Percentiles rank a stretch among this genome's conserved stretches.
Evolutionary conservation across 495 filamentous ascomycete genomes (phyloP).

Genomic region (Talaromyces wortmannii): DNA sequence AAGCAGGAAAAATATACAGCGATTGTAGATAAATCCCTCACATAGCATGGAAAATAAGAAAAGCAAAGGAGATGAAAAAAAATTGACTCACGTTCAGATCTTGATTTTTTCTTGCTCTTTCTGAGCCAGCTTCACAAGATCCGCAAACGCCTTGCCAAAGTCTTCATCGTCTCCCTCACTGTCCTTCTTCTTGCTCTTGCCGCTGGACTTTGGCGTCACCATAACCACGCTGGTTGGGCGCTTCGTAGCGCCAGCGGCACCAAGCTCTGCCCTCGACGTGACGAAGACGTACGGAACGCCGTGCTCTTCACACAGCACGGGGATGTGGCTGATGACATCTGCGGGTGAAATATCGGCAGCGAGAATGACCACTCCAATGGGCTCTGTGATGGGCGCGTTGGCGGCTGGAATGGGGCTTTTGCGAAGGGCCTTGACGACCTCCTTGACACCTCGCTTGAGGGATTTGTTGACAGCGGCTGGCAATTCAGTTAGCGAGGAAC

Average conservation of each 20-base stretch:
- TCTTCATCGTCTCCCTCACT: constrained; percentile 52
- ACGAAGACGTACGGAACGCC: constrained; percentile 92
- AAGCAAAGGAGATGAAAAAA: too few relatives aligned
- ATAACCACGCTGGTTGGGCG: constrained; percentile 92
- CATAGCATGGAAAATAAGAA: too few relatives aligned
- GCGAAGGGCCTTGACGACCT: constrained; percentile 93
- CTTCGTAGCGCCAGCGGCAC: constrained; percentile 86
- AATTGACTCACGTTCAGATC: too few relatives aligned
- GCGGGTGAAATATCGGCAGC: constrained; percentile 95
- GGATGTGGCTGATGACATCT: constrained; percentile 96
- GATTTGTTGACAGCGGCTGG: constrained; percentile 86
- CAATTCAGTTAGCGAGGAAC: constrained; percentile 1
- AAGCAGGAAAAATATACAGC: constrained; percentile 16
- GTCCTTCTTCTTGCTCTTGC: constrained; percentile 46
- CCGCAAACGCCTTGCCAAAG: constrained; percentile 65
- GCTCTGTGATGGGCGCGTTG: constrained; percentile 42
- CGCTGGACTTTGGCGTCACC: constrained; percentile 54
- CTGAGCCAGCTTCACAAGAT: constrained; percentile 64
- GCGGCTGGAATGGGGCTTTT: constrained; percentile 62
- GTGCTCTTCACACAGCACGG: constrained; percentile 96
- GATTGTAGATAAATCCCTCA: background rate
- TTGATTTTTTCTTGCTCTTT: constrained; percentile 53
- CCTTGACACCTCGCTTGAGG: constrained; percentile 95
- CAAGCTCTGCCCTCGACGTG: constrained; percentile 78
- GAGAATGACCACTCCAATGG: constrained; percentile 76